phyloP scores from a whole-genome alignment of 2,329 filamentous ascomycete genomes.

The Colletotrichum noveboracense region DNA sequence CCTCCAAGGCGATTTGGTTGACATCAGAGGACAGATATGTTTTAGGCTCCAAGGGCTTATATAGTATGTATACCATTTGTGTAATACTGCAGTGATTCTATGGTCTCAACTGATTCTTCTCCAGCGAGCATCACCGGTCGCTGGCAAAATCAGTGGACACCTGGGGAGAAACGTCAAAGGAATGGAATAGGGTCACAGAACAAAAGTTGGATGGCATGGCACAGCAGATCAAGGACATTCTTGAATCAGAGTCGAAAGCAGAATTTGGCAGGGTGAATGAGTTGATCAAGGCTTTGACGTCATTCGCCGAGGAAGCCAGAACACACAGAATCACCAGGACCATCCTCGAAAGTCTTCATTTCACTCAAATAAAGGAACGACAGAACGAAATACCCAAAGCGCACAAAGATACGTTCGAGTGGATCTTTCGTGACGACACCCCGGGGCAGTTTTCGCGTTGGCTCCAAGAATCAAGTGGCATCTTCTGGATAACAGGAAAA shows the following conservation, averaged over 20 bases:
- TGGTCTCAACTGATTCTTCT: too few species aligned
- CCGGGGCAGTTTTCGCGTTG: too few species aligned
- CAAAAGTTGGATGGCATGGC: neutral
- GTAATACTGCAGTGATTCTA: too few species aligned
- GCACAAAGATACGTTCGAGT: constrained; percentile 39
- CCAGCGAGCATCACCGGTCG: accelerated
- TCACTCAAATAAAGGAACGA: neutral
- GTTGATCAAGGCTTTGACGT: accelerated
- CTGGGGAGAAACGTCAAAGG: neutral
- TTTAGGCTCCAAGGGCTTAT: neutral
- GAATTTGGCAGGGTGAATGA: neutral
- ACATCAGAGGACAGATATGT: neutral
- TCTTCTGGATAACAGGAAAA: constrained; percentile 45
- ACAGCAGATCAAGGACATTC: accelerated
- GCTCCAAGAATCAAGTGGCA: constrained; percentile 27
- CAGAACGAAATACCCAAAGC: constrained; percentile 35
- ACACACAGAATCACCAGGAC: neutral
- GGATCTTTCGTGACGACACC: too few species aligned
- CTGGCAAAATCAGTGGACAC: accelerated
- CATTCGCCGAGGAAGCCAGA: neutral
- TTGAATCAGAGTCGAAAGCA: neutral
- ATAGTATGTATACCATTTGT: too few species aligned
- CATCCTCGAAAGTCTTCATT: neutral
- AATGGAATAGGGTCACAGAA: neutral
- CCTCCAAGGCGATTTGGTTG: neutral